Evolutionary conservation across 2,329 filamentous ascomycete genomes (phyloP).

Genomic region (Sclerotinia spermophila): DNA sequence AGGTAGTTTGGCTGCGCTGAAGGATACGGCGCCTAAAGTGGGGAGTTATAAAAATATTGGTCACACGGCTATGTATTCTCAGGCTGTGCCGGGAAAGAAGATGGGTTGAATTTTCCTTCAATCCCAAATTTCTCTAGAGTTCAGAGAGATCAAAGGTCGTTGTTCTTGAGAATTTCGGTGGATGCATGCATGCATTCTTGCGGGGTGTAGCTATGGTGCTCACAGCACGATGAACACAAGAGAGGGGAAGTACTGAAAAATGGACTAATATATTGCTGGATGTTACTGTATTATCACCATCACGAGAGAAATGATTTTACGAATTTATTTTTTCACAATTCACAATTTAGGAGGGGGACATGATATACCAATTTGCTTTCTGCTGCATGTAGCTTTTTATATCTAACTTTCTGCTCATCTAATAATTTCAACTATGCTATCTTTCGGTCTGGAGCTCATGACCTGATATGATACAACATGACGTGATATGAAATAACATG

Average conservation of each 20-base stretch:
- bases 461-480: background rate
- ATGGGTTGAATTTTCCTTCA: background rate
- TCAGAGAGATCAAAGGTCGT: background rate
- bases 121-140: background rate
- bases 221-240: background rate
- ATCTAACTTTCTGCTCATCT: background rate
- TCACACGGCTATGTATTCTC: conserved; percentile 21
- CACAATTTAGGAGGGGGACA: too few relatives aligned
- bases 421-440: background rate
- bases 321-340: background rate
- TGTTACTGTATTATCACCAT: background rate
- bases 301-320: background rate
- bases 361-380: conserved; percentile 1
- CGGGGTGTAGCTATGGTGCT: background rate
- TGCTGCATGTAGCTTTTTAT: background rate
- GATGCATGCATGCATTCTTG: background rate
- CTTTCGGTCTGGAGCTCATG: background rate
- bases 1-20: conserved; percentile 22
- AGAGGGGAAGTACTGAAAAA: background rate
- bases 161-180: background rate
- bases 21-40: conserved; percentile 23
- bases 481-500: too few relatives aligned
- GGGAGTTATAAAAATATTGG: conserved; percentile 25
- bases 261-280: background rate
- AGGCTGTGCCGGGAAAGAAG: background rate